Percentiles rank a stretch among this genome's conserved stretches.
phyloP scores from a whole-genome alignment of 805 yeast species.

The Brettanomyces bruxellensis region DNA sequence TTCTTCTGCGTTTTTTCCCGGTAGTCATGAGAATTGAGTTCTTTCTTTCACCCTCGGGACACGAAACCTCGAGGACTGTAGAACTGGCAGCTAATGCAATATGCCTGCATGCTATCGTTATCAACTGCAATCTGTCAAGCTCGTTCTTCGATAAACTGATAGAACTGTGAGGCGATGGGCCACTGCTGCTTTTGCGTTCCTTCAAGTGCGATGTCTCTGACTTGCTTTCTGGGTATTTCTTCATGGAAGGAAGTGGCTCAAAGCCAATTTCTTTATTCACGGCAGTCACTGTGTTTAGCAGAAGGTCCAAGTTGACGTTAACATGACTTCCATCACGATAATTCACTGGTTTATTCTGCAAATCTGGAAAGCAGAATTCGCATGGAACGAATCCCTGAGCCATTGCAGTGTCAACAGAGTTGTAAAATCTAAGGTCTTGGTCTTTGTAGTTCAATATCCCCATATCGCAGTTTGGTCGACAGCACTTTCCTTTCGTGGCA shows the following conservation, averaged over 20 bases:
- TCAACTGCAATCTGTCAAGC: slow-evolving; percentile 58
- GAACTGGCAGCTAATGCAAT: slow-evolving; percentile 64
- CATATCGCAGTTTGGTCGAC: slow-evolving; percentile 63
- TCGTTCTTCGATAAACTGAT: slow-evolving; percentile 44
- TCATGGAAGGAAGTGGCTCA: slow-evolving; percentile 39
- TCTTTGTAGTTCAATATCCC: slow-evolving; percentile 32
- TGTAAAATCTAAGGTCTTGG: slow-evolving; percentile 37
- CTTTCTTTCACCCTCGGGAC: not conserved
- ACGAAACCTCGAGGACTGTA: slow-evolving; percentile 5
- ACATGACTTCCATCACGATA: slow-evolving; percentile 23
- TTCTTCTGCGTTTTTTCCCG: slow-evolving; percentile 41
- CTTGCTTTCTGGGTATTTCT: slow-evolving; percentile 30
- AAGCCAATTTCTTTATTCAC: slow-evolving; percentile 55
- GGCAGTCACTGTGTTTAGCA: slow-evolving; percentile 40
- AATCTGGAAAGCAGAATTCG: slow-evolving; percentile 41
- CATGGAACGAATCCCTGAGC: slow-evolving; percentile 42
- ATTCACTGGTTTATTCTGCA: slow-evolving; percentile 9
- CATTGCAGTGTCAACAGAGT: slow-evolving; percentile 32
- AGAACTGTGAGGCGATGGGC: slow-evolving; percentile 2
- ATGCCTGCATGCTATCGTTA: slow-evolving; percentile 74
- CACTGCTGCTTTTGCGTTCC: too few species aligned
- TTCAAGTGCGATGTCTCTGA: too few species aligned
- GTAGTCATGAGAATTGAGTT: slow-evolving; percentile 7
- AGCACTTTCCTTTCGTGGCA: slow-evolving; percentile 32
- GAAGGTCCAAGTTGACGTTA: slow-evolving; percentile 34